Percentiles rank a stretch among this genome's conserved stretches.
phyloP scores from a whole-genome alignment of 345 rosid species.

The Corymbia maculata region DNA sequence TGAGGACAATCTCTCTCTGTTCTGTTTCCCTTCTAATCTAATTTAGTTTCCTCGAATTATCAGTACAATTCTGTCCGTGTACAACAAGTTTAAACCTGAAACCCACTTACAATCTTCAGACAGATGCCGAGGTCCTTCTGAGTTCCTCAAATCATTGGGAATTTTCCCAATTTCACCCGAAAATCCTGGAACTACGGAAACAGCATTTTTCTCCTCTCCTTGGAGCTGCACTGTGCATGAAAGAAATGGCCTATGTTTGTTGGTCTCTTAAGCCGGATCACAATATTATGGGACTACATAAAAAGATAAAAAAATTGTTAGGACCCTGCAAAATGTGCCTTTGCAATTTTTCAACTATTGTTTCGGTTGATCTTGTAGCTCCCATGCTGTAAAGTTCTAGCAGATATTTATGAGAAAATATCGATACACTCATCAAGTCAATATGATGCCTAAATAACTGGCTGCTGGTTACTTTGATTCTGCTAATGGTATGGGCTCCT shows the following conservation, averaged over 20 bases:
- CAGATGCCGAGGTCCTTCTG: not conserved
- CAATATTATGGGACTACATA: not conserved
- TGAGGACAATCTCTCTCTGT: not conserved
- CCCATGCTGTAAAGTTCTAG: not conserved
- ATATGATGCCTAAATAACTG: not conserved
- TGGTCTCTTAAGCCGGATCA: not conserved
- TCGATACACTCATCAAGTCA: not conserved
- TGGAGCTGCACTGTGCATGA: not conserved
- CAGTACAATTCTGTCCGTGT: not conserved
- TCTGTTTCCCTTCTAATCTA: not conserved
- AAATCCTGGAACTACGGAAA: not conserved
- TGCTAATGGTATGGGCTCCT: not conserved
- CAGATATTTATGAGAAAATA: not conserved
- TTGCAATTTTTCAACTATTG: not conserved
- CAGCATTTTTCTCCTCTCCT: not conserved
- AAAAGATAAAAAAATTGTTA: not conserved
- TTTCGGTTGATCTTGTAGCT: not conserved
- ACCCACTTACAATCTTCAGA: not conserved
- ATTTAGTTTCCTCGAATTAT: not conserved
- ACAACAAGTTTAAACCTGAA: not conserved
- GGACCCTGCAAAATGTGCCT: not conserved
- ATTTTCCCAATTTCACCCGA: not conserved
- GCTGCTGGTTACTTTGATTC: not conserved
- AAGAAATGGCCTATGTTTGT: not conserved
- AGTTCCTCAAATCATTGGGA: not conserved